A percentile compares a stretch with the other conserved stretches of the same genome.
phyloP scores from a whole-genome alignment of 140 eudicot genomes.

The Senecio squalidus region DNA sequence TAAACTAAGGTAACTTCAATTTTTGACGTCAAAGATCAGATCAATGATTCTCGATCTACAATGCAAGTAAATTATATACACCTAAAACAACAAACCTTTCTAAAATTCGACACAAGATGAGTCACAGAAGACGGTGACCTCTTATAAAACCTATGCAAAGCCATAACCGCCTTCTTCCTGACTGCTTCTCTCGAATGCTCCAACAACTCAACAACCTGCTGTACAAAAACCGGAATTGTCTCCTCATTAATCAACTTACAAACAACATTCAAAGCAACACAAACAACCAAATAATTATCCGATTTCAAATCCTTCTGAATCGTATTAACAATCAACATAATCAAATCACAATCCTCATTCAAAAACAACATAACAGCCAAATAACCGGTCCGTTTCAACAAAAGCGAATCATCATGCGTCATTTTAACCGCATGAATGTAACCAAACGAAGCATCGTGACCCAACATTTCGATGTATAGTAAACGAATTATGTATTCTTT shows the following conservation, averaged over 20 bases:
- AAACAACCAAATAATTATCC: slow-evolving; percentile 90
- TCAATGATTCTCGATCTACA: background rate
- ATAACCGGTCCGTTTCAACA: slow-evolving; percentile 78
- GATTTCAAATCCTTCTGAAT: slow-evolving; percentile 96
- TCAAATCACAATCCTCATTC: slow-evolving; percentile 95
- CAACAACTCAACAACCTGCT: slow-evolving; percentile 84
- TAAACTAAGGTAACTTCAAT: background rate
- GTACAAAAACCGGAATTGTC: slow-evolving; percentile 91
- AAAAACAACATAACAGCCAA: slow-evolving; percentile 85
- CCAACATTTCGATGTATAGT: slow-evolving; percentile 91
- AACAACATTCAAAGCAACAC: slow-evolving; percentile 89
- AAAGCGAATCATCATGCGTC: slow-evolving; percentile 79
- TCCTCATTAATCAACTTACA: slow-evolving; percentile 98
- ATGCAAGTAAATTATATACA: slow-evolving; percentile 1
- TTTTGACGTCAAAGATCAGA: too few species aligned
- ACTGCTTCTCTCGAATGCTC: slow-evolving; percentile 81
- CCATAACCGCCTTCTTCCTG: slow-evolving; percentile 99
- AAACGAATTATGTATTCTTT: slow-evolving; percentile 85
- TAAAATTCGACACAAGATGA: slow-evolving; percentile 76
- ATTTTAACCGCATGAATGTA: slow-evolving; percentile 96
- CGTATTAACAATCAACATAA: slow-evolving; percentile 90
- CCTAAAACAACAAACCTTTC: slow-evolving; percentile 45
- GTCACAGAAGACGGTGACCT: slow-evolving; percentile 66
- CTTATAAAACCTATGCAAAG: slow-evolving; percentile 84
- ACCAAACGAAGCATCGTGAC: slow-evolving; percentile 92